Conservation (phyloP, 1,139 yeast genomes). For the Nakaseomyces delphensis region DNA sequence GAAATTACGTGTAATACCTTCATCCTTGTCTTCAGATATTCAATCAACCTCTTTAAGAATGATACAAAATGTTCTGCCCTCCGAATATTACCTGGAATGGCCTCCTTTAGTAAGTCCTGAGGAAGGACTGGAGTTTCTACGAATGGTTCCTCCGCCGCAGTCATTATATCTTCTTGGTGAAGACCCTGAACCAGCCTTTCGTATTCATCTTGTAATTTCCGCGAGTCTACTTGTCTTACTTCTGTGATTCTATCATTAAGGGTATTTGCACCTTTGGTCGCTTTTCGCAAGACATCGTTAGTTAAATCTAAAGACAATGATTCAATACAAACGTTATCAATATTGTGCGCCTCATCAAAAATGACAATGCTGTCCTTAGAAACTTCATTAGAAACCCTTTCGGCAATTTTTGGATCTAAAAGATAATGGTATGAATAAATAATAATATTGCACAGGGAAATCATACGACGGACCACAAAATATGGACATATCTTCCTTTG, state of each 20-base stretch:
- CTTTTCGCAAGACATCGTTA: constrained; percentile 74
- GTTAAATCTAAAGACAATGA: constrained; percentile 82
- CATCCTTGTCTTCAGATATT: constrained; percentile 93
- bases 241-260: constrained; percentile 69
- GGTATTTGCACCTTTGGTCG: constrained; percentile 71
- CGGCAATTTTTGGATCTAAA: constrained; percentile 94
- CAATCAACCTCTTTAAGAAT: constrained; percentile 83
- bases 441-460: constrained; percentile 85
- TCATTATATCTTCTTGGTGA: constrained; percentile 30
- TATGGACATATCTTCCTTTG: constrained; percentile 83
- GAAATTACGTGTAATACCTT: constrained; percentile 93
- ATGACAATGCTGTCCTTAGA: constrained; percentile 90
- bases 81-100: constrained; percentile 93
- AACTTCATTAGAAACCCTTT: constrained; percentile 82
- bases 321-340: constrained; percentile 96
- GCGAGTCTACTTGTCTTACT: constrained; percentile 74
- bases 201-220: constrained; percentile 79
- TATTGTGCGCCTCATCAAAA: constrained; percentile 97
- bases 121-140: constrained; percentile 86
- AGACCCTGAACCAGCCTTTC: constrained; percentile 85
- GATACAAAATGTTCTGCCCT: constrained; percentile 96
- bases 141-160: constrained; percentile 56
- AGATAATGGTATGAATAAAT: constrained; percentile 94
- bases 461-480: constrained; percentile 96
- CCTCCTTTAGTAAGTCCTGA: constrained; percentile 76